Evolutionary conservation across 768 basidiomycete species (phyloP), one percentile per base, ranked within the genome.

Genomic region (Tremella fuciformis): DNA sequence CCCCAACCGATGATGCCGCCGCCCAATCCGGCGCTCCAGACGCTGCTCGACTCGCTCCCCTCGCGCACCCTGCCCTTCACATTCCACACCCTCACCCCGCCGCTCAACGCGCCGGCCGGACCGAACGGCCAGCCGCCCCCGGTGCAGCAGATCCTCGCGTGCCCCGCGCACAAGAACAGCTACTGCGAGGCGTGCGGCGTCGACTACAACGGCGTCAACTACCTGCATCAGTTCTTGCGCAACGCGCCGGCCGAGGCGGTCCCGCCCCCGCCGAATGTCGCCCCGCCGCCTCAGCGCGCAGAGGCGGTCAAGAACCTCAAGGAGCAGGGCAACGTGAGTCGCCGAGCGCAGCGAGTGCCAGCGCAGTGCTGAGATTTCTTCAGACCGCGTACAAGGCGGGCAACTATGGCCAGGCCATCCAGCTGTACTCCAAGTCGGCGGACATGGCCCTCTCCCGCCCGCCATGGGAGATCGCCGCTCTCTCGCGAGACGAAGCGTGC

Each of bases 281-380:
- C 57, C 21, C 67, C 88, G 50, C 85, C 86, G 8, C 85, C 86
- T 69, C 87, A 88, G 62, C 79, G 94, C 18, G 83, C 88, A 0
- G 83, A 86, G 64, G 82, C 84, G 19, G 84, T 97, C 56, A 86
- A 84, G 13, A 80, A 82, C 48, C 86, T 87, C 3, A 97, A 97
- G 74, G 94, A 98, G 49, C 89, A 94, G 62, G 96, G 96, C 59
- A 99, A 99, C 76, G 91, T 91, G 71, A 71, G 89, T 81, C 24
- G 22, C 16, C n/a, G 42, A 46, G 42, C 29, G 29, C 29, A 11
- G 29, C 29, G 29, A 34, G 29, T 34, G 29, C 11, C 29, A 34
- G 4, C 11, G 29, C 6, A 34, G 29, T 34, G 29, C 29, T 34
- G 29, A 34, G 29, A 34, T 11, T n/a, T n/a, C n/a, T n/a, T n/a